A percentile compares a stretch with the other conserved stretches of the same genome.
phyloP scores from a whole-genome alignment of 345 rosid genomes.

The Combretum micranthum region DNA sequence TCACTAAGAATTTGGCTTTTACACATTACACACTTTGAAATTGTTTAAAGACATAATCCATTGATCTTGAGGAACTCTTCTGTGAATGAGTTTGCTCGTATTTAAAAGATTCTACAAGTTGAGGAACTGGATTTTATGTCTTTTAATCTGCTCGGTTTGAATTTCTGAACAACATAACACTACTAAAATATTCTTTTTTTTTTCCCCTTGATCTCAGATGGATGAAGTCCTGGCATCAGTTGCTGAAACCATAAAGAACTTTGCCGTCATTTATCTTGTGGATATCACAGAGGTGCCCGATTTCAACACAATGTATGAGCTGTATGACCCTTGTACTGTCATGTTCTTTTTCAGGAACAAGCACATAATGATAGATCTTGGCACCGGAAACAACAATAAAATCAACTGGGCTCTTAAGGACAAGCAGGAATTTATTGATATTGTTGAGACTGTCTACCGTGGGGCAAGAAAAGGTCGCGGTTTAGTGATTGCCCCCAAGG shows the following conservation, averaged over 20 bases:
- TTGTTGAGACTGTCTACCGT: constrained; percentile 79
- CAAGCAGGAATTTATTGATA: constrained; percentile 92
- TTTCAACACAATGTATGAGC: constrained; percentile 92
- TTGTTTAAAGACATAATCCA: too few species aligned
- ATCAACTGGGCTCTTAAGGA: constrained; percentile 98
- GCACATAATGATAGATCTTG: constrained; percentile 94
- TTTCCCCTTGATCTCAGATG: constrained; percentile 43
- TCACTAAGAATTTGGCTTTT: too few species aligned
- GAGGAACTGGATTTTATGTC: too few species aligned
- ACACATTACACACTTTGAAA: too few species aligned
- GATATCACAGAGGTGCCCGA: constrained; percentile 89
- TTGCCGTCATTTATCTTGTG: constrained; percentile 94
- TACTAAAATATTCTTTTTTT: neutral
- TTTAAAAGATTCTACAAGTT: too few species aligned
- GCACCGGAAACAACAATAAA: constrained; percentile 96
- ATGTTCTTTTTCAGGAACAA: constrained; percentile 99
- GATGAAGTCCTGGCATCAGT: constrained; percentile 84
- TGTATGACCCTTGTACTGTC: constrained; percentile 82
- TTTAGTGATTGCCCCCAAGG: constrained; percentile 90
- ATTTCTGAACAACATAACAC: too few species aligned
- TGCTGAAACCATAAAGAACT: constrained; percentile 93
- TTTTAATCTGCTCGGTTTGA: too few species aligned
- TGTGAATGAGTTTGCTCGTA: too few species aligned
- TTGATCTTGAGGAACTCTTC: too few species aligned
- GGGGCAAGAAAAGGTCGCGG: constrained; percentile 95